Conservation (phyloP, 257 asterid genomes). For the Solanum microdontum region DNA sequence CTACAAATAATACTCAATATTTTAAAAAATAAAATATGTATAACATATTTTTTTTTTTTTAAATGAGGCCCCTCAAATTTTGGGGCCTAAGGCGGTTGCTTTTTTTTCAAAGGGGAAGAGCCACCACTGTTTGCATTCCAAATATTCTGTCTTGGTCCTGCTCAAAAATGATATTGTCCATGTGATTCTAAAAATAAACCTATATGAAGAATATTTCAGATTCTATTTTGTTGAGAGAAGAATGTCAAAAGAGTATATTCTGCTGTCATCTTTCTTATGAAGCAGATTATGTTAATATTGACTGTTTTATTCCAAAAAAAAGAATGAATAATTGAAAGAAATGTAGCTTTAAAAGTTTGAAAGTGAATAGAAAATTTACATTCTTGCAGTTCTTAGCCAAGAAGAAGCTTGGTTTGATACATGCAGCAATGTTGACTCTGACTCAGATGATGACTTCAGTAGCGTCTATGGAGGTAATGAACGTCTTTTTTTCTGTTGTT, state of each 20-base stretch:
- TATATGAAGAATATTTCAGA: neutral
- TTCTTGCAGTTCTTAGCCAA: slow-evolving; percentile 52
- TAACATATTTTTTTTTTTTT: no score
- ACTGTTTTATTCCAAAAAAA: neutral
- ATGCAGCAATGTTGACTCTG: slow-evolving; percentile 71
- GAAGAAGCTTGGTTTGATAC: slow-evolving; percentile 96
- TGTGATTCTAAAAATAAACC: neutral
- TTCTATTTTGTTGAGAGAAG: neutral
- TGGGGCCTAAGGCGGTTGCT: no score
- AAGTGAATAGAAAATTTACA: neutral
- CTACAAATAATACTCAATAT: no score
- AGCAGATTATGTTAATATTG: neutral
- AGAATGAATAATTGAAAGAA: neutral
- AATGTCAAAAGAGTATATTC: neutral
- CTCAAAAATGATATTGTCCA: neutral
- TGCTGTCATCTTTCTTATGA: neutral
- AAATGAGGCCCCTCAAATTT: no score
- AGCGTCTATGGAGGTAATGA: slow-evolving; percentile 84
- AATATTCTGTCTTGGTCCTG: neutral
- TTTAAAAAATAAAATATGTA: no score
- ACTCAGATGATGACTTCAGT: slow-evolving; percentile 76
- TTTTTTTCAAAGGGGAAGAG: no score
- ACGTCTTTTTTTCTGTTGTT: neutral
- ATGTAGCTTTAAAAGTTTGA: neutral
- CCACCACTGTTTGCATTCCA: neutral